These are phyloP conservation scores for Symbiodinium pilosum DNA, from an alignment of 73 alveolate genomes.

Conservation along the genomic window DNA sequence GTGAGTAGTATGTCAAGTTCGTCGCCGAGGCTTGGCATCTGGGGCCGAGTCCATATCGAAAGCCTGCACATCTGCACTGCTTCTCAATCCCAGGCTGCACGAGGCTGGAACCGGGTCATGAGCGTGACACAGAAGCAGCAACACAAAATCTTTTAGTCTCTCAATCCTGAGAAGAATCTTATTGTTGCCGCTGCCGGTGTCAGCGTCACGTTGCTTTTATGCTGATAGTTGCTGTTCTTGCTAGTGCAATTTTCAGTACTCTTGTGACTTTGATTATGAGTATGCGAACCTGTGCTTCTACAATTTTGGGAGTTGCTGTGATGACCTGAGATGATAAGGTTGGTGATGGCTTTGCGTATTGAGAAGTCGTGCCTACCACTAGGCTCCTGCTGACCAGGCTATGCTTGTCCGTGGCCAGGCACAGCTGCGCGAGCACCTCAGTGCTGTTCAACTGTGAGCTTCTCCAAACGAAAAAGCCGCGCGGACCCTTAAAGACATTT, in stretches of 20 bases:
- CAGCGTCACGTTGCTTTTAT: no score
- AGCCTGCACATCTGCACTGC: conserved; percentile 41
- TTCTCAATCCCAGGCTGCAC: neutral
- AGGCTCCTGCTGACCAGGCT: neutral
- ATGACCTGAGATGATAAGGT: neutral
- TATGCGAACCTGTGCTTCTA: neutral
- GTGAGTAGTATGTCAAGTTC: no score
- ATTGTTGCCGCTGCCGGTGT: no score
- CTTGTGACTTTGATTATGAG: no score
- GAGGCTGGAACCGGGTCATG: neutral
- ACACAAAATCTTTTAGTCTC: no score
- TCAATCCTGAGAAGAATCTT: no score
- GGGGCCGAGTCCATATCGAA: conserved; percentile 18
- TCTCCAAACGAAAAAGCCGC: no score
- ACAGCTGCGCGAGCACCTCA: conserved; percentile 27
- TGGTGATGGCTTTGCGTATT: neutral
- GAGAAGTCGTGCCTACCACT: neutral
- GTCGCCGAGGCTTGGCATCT: conserved; percentile 11
- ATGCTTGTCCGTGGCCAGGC: conserved; percentile 75
- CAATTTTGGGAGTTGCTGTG: neutral
- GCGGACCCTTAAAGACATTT: no score
- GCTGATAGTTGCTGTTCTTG: no score
- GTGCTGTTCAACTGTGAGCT: no score
- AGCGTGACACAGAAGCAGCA: no score
- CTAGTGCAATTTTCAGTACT: no score